Conservation (phyloP, 768 basidiomycete genomes). For the Mycena metata region DNA sequence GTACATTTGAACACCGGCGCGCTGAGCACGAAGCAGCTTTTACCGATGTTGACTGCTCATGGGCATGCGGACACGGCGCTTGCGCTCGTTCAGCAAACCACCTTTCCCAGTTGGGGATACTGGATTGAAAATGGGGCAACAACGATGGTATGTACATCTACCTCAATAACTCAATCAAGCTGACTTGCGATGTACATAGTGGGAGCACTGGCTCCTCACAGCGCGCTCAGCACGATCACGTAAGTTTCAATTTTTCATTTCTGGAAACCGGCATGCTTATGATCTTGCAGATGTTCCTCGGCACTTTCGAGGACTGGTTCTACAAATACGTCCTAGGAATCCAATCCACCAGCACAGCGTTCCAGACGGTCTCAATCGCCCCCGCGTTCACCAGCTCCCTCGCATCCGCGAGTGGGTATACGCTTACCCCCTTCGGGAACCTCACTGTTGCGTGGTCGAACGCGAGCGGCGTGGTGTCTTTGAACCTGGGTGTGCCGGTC, state of each 20-base stretch:
- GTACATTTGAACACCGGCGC: constrained; percentile 46
- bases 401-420: constrained; percentile 44
- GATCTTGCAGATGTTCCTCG: constrained; percentile 44
- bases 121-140: constrained; percentile 49
- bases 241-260: constrained; percentile 21
- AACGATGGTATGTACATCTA: constrained; percentile 40
- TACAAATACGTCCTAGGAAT: constrained; percentile 47
- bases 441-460: constrained; percentile 42
- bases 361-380: constrained; percentile 43
- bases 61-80: constrained; percentile 44
- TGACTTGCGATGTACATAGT: constrained; percentile 33
- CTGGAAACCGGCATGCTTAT: background rate
- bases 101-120: constrained; percentile 49
- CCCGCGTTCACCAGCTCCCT: constrained; percentile 39
- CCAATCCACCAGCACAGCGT: constrained; percentile 42
- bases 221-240: constrained; percentile 50
- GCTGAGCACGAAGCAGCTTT: constrained; percentile 43
- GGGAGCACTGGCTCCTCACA: constrained; percentile 49
- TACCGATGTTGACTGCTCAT: constrained; percentile 43
- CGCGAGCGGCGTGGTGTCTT: constrained; percentile 25
- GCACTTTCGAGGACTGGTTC: constrained; percentile 51
- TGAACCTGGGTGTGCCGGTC: constrained; percentile 43
- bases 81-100: constrained; percentile 45
- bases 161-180: background rate
- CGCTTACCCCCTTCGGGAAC: constrained; percentile 47